Conservation (phyloP, 1,284 basidiomycete genomes). For the Ceratobasidium sp. region DNA sequence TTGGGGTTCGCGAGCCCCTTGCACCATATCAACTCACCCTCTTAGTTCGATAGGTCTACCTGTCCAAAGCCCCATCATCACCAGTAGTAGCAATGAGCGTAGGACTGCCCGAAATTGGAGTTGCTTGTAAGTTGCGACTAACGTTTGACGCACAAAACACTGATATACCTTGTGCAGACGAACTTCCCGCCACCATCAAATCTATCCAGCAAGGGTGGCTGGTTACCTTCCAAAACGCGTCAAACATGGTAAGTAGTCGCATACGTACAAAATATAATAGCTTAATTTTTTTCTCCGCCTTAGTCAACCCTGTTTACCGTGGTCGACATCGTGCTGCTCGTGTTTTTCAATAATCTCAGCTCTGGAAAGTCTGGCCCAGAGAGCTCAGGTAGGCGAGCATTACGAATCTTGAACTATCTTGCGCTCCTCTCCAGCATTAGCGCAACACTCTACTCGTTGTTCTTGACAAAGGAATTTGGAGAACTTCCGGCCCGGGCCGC, state of each 20-base stretch:
- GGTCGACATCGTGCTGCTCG: neutral
- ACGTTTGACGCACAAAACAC: too few relatives aligned
- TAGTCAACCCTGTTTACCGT: slow-evolving; percentile 9
- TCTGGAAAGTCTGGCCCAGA: neutral
- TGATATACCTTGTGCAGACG: neutral
- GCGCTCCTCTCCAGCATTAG: slow-evolving; percentile 18
- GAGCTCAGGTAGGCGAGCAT: neutral
- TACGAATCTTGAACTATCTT: slow-evolving; percentile 1
- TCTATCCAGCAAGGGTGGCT: slow-evolving; percentile 24
- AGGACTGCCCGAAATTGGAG: too few relatives aligned
- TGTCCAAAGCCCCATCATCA: too few relatives aligned
- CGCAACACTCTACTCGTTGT: neutral
- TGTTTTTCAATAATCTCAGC: neutral
- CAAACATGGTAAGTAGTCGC: neutral
- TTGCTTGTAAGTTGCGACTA: too few relatives aligned
- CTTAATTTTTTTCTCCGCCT: too few relatives aligned
- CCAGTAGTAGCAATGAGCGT: too few relatives aligned
- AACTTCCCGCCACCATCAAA: slow-evolving; percentile 18
- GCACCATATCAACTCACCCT: too few relatives aligned
- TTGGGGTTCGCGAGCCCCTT: too few relatives aligned
- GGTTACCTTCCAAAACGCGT: slow-evolving; percentile 17
- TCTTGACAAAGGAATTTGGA: neutral
- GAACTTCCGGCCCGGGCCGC: neutral
- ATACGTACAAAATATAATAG: neutral
- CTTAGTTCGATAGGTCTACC: too few relatives aligned